These are phyloP conservation scores for Fusarium caatingaense DNA, from an alignment of 2,329 filamentous ascomycete species.

Conservation along the genomic window DNA sequence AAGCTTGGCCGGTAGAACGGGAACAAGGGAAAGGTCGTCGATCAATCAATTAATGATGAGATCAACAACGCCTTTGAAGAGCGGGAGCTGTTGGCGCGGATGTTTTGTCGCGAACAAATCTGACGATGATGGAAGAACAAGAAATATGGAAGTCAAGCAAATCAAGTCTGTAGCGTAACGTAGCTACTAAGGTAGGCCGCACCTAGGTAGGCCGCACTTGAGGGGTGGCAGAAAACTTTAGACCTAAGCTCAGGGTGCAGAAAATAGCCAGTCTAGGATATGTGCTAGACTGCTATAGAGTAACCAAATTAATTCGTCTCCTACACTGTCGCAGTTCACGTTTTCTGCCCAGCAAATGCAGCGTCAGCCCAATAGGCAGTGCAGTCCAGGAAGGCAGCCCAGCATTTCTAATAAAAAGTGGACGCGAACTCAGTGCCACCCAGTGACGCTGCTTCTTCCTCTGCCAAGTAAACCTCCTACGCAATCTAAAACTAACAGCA, in stretches of 20 bases:
- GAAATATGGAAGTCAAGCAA: constrained; percentile 31
- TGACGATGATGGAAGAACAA: constrained; percentile 38
- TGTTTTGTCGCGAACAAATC: constrained; percentile 32
- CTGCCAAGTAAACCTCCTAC: constrained; percentile 32
- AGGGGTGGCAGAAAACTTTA: background rate
- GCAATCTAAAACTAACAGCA: constrained; percentile 22
- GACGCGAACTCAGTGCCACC: constrained; percentile 25
- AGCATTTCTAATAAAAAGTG: constrained; percentile 42
- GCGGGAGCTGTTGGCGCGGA: constrained; percentile 12
- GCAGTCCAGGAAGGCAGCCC: constrained; percentile 2
- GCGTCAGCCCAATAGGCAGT: background rate
- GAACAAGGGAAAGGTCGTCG: constrained; percentile 7
- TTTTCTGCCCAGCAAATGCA: background rate
- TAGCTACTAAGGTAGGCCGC: background rate
- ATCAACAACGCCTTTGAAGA: constrained; percentile 9
- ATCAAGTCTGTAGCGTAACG: background rate
- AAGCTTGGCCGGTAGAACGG: background rate
- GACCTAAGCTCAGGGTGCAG: background rate
- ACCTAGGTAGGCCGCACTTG: background rate
- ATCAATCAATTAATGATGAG: background rate
- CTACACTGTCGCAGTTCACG: background rate
- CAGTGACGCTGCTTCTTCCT: constrained; percentile 36
- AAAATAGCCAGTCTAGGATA: background rate
- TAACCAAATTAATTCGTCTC: background rate
- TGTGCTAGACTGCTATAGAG: background rate